phyloP scores from a whole-genome alignment of 2,329 filamentous ascomycete genomes.

The Nemania diffusa region DNA sequence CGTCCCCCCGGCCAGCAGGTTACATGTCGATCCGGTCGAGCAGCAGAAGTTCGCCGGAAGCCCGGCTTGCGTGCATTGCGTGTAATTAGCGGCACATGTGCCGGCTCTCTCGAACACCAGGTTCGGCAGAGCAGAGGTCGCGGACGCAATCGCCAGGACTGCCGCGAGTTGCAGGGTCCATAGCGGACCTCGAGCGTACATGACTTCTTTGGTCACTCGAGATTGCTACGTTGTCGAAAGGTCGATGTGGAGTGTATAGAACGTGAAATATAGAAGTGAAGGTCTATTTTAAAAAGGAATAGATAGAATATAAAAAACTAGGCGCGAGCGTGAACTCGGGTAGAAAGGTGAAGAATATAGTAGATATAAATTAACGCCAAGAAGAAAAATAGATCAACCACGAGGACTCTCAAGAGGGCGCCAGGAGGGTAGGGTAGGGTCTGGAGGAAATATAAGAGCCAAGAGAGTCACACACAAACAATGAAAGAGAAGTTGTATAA shows the following conservation, averaged over 20 bases:
- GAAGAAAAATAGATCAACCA: slow-evolving; percentile 36
- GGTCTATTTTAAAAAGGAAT: slow-evolving; percentile 10
- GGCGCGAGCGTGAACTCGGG: slow-evolving; percentile 29
- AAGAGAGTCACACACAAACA: slow-evolving; percentile 43
- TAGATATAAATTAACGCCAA: slow-evolving; percentile 36
- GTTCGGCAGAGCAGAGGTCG: slow-evolving; percentile 51
- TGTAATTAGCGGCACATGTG: slow-evolving; percentile 64
- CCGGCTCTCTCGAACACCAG: slow-evolving; percentile 57
- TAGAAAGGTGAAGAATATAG: slow-evolving; percentile 18
- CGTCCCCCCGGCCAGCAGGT: slow-evolving; percentile 69
- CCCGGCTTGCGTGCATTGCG: slow-evolving; percentile 61
- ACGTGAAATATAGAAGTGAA: slow-evolving; percentile 4
- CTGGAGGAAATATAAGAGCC: slow-evolving; percentile 42
- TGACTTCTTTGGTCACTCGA: slow-evolving; percentile 42
- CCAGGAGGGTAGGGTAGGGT: slow-evolving; percentile 28
- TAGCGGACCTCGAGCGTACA: slow-evolving; percentile 46
- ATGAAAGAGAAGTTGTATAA: slow-evolving; percentile 34
- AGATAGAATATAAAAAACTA: slow-evolving; percentile 26
- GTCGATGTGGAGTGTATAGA: slow-evolving; percentile 9
- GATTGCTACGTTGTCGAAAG: background rate
- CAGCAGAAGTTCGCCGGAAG: slow-evolving; percentile 77
- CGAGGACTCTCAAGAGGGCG: slow-evolving; percentile 31
- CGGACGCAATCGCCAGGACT: slow-evolving; percentile 49
- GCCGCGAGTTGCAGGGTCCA: slow-evolving; percentile 53
- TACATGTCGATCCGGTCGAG: slow-evolving; percentile 62